Conservation (phyloP, 306 rosid species). For the Cucumis cinereus region DNA sequence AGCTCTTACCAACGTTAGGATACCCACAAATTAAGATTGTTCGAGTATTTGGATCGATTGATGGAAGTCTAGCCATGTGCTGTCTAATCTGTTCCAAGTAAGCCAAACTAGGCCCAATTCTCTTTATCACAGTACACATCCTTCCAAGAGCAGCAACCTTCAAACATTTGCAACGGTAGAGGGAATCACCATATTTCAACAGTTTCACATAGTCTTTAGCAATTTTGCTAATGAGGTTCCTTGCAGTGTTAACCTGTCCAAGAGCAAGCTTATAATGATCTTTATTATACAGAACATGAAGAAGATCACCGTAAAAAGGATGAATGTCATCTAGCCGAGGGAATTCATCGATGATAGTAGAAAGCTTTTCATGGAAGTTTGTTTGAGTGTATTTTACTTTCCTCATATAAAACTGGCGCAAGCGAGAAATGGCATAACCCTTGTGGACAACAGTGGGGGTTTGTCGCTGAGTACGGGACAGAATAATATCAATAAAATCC, state of each 20-base stretch:
- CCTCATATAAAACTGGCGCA: conserved; percentile 77
- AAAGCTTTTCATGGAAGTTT: conserved; percentile 66
- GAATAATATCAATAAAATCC: conserved; percentile 63
- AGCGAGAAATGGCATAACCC: conserved; percentile 65
- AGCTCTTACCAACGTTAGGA: conserved; percentile 90
- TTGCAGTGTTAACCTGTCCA: conserved; percentile 77
- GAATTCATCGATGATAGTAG: conserved; percentile 66
- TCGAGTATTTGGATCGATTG: conserved; percentile 68
- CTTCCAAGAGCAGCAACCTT: conserved; percentile 92
- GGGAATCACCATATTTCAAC: conserved; percentile 76
- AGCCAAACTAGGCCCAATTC: conserved; percentile 83
- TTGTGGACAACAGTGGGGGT: conserved; percentile 88
- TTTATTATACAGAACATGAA: conserved; percentile 78
- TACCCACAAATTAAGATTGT: conserved; percentile 79
- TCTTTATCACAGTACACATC: conserved; percentile 85
- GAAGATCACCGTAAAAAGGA: conserved; percentile 75
- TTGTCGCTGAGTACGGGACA: conserved; percentile 80
- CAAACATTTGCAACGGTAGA: conserved; percentile 64
- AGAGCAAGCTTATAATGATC: conserved; percentile 96
- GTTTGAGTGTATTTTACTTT: conserved; percentile 74
- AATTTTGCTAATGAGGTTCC: conserved; percentile 69
- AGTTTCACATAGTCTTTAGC: conserved; percentile 67
- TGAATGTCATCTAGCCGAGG: conserved; percentile 75
- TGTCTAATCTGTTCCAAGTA: conserved; percentile 80
- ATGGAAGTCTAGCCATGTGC: conserved; percentile 88